These are phyloP conservation scores for Sporothrix euskadiensis DNA, from an alignment of 2,329 filamentous ascomycete genomes.

Conservation along the genomic window DNA sequence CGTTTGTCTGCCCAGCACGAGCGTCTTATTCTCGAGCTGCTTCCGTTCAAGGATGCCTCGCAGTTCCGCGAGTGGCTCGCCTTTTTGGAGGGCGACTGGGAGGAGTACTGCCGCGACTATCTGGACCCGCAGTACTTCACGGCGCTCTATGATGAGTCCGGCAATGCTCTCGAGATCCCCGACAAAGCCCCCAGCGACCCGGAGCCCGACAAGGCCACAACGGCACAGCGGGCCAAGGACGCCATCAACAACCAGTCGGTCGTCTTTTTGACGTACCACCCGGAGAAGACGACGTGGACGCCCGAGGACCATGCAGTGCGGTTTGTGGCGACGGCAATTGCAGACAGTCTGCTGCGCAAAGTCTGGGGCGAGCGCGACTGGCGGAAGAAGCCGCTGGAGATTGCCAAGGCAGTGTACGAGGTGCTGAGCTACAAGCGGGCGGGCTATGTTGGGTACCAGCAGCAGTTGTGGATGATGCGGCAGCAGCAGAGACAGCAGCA, in stretches of 20 bases:
- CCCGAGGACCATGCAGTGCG: conserved; percentile 44
- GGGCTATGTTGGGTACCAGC: conserved; percentile 31
- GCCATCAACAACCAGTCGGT: conserved; percentile 38
- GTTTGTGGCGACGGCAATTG: conserved; percentile 43
- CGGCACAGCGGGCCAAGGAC: conserved; percentile 38
- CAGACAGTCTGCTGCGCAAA: conserved; percentile 40
- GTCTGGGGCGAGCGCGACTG: conserved; percentile 41
- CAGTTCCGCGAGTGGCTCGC: conserved; percentile 44
- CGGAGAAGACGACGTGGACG: conserved; percentile 43
- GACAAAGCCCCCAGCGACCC: conserved; percentile 30
- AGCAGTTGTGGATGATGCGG: conserved; percentile 21
- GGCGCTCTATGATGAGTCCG: conserved; percentile 26
- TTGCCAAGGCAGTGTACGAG: conserved; percentile 43
- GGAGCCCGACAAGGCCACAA: conserved; percentile 42
- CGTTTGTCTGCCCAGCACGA: conserved; percentile 41
- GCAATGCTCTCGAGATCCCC: conserved; percentile 4
- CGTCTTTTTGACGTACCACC: conserved; percentile 42
- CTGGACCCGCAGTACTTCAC: conserved; percentile 28
- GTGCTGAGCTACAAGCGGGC: conserved; percentile 42
- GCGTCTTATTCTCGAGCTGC: conserved; percentile 44
- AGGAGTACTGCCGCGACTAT: conserved; percentile 43
- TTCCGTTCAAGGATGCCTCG: conserved; percentile 41
- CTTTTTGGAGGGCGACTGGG: conserved; percentile 42
- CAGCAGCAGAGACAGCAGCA: conserved; percentile 20
- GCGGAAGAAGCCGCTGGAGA: conserved; percentile 39